Base-by-base conservation (phyloP, 2,329 filamentous ascomycete genomes). In the Penicillium sp. region DNA sequence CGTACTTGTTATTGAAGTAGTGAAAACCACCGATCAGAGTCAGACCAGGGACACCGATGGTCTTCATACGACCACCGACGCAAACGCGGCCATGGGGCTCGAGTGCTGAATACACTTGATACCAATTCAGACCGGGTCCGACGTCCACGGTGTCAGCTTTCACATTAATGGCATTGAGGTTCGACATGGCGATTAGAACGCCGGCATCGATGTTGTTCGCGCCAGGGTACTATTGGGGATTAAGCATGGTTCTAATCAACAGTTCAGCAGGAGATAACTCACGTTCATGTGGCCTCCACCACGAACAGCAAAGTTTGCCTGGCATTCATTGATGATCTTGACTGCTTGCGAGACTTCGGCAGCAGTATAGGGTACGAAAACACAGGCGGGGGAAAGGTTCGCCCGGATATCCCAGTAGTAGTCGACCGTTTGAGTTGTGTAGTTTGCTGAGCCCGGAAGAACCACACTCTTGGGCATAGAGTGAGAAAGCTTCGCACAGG, bases 261-360 rank as follows among this genome's bases (percentile, higher is more conserved):
- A 6, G 6, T 7, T 35, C 13, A 14, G 1, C 6, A 35, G 31
- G 6, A 2, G 6, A 35, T 14, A 26, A 55, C 63, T 54, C 50
- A 62, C 65, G 43, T 67, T 68, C 69, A 71, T 71, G 64, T 86
- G 83, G 0, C 83, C 84, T 23, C 83, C 83, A 0, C 80, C 80
- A 62, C 83, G 82, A 66, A 85, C 68, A 3, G 83, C 83, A 57
- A 86, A 86, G 29, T 77, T 74, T 5, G 72, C 60, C 46, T 76
- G 47, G 64, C 70, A 69, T 0, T 29, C n/a, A 3, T 33, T 43
- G 8, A 74, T 56, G 0, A 68, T 60, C 5, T 56, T 47, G 2
- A 75, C 50, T 2, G 66, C 69, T 21, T 54, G 50, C 1, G 71
- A 62, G 3, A 75, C 67, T 35, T 68, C 52, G 14, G 58, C 37